A percentile compares a stretch with the other conserved stretches of the same genome.
These are phyloP conservation scores for Colletotrichum cordylinicola DNA, from an alignment of 2,329 filamentous ascomycete genomes.

Conservation along the genomic window DNA sequence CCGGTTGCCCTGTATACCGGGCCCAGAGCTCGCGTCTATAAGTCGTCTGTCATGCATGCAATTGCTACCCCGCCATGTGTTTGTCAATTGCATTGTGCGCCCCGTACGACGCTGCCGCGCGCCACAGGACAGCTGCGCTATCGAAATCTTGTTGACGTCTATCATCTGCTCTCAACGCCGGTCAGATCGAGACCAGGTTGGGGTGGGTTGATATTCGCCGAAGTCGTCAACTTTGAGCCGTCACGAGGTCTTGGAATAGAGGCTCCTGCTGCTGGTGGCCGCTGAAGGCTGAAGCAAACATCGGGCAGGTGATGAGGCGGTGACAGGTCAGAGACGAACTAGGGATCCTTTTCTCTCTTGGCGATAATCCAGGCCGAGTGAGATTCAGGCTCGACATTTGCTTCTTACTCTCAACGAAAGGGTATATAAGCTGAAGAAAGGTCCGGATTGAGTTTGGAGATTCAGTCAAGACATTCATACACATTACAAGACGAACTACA, in stretches of 20 bases:
- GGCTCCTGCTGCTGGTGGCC: background rate
- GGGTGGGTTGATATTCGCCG: background rate
- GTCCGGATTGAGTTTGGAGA: background rate
- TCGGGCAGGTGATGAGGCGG: background rate
- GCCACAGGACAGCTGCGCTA: background rate
- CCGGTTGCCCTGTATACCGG: conserved; percentile 12
- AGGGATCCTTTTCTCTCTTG: background rate
- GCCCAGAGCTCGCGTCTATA: background rate
- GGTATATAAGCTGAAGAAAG: background rate
- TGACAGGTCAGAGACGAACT: background rate
- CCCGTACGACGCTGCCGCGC: conserved; percentile 4
- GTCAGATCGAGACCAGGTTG: background rate
- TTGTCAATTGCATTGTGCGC: background rate
- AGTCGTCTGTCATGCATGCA: background rate
- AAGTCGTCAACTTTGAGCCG: background rate
- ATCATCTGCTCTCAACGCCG: background rate
- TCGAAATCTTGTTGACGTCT: background rate
- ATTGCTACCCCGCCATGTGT: background rate
- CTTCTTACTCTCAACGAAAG: background rate
- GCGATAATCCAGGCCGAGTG: background rate
- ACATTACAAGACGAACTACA: background rate
- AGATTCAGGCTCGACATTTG: background rate
- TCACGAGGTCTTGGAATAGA: background rate
- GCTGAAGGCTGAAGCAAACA: background rate
- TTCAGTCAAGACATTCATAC: background rate